Evolutionary conservation across 305 asterid species (phyloP).

Genomic region (Rubia tinctorum): DNA sequence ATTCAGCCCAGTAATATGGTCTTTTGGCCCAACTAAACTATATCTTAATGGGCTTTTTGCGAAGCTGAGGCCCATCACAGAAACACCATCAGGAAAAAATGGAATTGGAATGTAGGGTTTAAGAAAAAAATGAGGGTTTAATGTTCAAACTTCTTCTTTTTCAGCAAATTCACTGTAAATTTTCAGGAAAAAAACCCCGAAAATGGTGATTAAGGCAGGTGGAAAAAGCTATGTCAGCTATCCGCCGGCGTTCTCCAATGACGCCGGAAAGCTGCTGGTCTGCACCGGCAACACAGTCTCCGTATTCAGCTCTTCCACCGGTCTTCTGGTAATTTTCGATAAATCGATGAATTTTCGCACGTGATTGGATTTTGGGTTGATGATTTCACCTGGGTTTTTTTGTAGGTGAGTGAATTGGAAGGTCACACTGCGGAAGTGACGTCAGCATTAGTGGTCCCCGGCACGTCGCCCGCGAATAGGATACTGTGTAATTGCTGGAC

Average conservation of each 20-base stretch:
- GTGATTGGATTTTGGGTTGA: neutral
- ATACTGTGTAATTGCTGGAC: conserved; percentile 79
- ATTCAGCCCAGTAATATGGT: no score
- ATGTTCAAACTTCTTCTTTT: neutral
- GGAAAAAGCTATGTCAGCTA: conserved; percentile 77
- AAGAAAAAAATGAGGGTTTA: neutral
- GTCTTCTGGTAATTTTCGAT: conserved; percentile 52
- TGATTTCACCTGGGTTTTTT: neutral
- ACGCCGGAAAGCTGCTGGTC: conserved; percentile 63
- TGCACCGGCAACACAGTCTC: conserved; percentile 90
- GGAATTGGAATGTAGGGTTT: neutral
- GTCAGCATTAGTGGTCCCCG: conserved; percentile 79
- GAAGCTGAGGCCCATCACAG: no score
- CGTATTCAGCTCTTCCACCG: conserved; percentile 85
- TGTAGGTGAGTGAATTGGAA: conserved; percentile 82
- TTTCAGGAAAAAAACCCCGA: neutral
- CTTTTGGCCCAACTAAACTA: no score
- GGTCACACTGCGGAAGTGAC: conserved; percentile 78
- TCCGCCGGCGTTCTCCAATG: conserved; percentile 89
- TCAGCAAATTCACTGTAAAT: neutral
- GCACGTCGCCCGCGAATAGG: conserved; percentile 43
- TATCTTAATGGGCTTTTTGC: no score
- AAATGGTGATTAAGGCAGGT: conserved; percentile 33
- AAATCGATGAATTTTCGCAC: neutral
- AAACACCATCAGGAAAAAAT: no score